These are phyloP conservation scores for Monilinia fructicola DNA, from an alignment of 2,329 filamentous ascomycete genomes.

Conservation along the genomic window DNA sequence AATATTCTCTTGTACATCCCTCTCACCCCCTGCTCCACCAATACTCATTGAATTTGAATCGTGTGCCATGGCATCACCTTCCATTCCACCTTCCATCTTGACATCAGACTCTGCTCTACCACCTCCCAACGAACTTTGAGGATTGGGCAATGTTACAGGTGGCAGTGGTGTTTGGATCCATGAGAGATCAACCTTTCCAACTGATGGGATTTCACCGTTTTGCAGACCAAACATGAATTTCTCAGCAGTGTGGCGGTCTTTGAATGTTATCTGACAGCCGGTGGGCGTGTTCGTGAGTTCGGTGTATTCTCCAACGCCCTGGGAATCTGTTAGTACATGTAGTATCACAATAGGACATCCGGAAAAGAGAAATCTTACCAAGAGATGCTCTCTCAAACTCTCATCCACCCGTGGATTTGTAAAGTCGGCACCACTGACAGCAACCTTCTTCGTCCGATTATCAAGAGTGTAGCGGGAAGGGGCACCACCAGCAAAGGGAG, in stretches of 20 bases:
- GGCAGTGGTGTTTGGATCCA: conserved; percentile 53
- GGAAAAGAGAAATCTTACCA: conserved; percentile 50
- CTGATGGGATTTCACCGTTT: conserved; percentile 58
- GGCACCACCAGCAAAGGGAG: conserved; percentile 36
- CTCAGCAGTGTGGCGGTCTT: conserved; percentile 69
- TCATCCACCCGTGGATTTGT: conserved; percentile 64
- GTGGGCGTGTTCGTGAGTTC: conserved; percentile 52
- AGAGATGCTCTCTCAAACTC: conserved; percentile 66
- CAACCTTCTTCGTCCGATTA: conserved; percentile 69
- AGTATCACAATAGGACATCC: neutral
- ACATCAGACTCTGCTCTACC: conserved; percentile 16
- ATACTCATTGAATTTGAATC: conserved; percentile 27
- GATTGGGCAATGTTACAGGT: conserved; percentile 29
- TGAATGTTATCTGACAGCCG: conserved; percentile 59
- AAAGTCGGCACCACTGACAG: conserved; percentile 63
- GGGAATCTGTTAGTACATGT: conserved; percentile 24
- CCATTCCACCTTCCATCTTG: conserved; percentile 33
- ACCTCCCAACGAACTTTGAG: conserved; percentile 11
- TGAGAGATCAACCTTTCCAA: conserved; percentile 63
- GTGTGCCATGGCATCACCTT: conserved; percentile 39
- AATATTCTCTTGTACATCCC: conserved; percentile 34
- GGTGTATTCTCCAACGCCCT: conserved; percentile 64
- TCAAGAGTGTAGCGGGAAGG: conserved; percentile 63
- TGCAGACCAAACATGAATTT: conserved; percentile 62
- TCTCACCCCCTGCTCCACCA: conserved; percentile 26